Percentiles rank a stretch among this genome's conserved stretches.
Conservation (phyloP, 805 yeast species). For the Spathaspora arborariae region DNA sequence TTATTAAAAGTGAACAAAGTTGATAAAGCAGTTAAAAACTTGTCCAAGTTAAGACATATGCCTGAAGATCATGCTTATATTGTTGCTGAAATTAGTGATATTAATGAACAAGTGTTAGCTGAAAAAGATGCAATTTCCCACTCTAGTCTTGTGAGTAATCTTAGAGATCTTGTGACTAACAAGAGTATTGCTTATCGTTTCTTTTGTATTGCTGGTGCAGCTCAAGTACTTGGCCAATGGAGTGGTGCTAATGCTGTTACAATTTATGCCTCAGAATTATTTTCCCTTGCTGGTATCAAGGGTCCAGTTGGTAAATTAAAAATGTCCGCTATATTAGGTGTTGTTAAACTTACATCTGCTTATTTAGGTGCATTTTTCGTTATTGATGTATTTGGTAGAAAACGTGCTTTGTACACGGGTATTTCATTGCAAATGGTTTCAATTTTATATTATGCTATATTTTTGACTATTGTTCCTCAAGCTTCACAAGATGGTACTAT, state of each 20-base stretch:
- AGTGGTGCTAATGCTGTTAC: constrained; percentile 53
- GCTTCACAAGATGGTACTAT: constrained; percentile 26
- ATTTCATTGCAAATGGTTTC: constrained; percentile 39
- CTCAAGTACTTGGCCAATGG: constrained; percentile 53
- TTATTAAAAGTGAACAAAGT: constrained; percentile 34
- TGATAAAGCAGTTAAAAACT: constrained; percentile 33
- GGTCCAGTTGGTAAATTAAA: constrained; percentile 34
- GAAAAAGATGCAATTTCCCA: constrained; percentile 20
- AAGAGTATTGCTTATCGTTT: constrained; percentile 42
- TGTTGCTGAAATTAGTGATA: constrained; percentile 45
- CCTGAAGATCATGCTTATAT: constrained; percentile 46
- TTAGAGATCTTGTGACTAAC: constrained; percentile 26
- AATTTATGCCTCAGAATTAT: constrained; percentile 50
- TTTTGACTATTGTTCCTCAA: constrained; percentile 41
- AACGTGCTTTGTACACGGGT: constrained; percentile 45
- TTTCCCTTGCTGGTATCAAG: constrained; percentile 41
- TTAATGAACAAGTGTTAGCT: constrained; percentile 39
- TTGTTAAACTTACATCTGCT: constrained; percentile 47
- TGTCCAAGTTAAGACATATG: constrained; percentile 41
- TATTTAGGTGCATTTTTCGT: constrained; percentile 47
- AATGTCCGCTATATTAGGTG: constrained; percentile 49
- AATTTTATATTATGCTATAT: constrained; percentile 45
- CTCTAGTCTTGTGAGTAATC: constrained; percentile 15
- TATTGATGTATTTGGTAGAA: constrained; percentile 49
- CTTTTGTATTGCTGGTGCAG: constrained; percentile 33